phyloP scores from a whole-genome alignment of 2,329 filamentous ascomycete genomes.

The Gaeumannomyces tritici region DNA sequence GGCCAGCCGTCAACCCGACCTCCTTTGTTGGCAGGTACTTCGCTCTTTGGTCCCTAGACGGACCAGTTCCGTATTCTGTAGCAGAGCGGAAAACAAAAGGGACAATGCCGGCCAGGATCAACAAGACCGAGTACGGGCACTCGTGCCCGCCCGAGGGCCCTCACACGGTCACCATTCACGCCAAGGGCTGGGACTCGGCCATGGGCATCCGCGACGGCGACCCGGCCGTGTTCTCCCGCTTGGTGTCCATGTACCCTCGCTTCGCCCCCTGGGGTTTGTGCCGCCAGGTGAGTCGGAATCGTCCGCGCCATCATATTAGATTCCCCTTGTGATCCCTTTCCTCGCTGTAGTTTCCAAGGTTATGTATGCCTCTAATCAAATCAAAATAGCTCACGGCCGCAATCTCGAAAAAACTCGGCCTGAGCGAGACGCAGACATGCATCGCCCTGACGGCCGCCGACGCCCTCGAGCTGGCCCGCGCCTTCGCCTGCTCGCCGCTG shows the following conservation, averaged over 20 bases:
- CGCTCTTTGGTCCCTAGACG: no score
- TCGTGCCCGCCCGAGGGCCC: constrained; percentile 35
- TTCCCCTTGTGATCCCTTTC: background rate
- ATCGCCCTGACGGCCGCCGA: constrained; percentile 19
- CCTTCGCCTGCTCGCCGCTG: constrained; percentile 21
- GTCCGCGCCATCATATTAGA: no score
- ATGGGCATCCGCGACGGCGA: constrained; percentile 35
- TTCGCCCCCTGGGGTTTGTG: constrained; percentile 22
- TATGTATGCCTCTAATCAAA: background rate
- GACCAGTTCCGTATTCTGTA: no score
- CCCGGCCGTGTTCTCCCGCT: constrained; percentile 16
- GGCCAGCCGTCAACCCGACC: no score
- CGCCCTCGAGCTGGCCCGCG: constrained; percentile 14
- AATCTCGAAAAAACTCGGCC: constrained; percentile 21
- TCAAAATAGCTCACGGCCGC: constrained; percentile 23
- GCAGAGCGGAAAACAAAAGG: no score
- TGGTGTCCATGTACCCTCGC: constrained; percentile 36
- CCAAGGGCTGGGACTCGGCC: constrained; percentile 31
- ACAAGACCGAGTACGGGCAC: constrained; percentile 27
- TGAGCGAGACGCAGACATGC: constrained; percentile 15
- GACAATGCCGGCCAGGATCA: constrained; percentile 6
- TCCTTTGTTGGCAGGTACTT: no score
- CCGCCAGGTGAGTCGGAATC: background rate
- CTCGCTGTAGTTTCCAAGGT: background rate
- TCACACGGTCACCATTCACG: constrained; percentile 36